Base-by-base conservation (phyloP, 78 protist genomes). In the Monocercomonoides exilis region DNA sequence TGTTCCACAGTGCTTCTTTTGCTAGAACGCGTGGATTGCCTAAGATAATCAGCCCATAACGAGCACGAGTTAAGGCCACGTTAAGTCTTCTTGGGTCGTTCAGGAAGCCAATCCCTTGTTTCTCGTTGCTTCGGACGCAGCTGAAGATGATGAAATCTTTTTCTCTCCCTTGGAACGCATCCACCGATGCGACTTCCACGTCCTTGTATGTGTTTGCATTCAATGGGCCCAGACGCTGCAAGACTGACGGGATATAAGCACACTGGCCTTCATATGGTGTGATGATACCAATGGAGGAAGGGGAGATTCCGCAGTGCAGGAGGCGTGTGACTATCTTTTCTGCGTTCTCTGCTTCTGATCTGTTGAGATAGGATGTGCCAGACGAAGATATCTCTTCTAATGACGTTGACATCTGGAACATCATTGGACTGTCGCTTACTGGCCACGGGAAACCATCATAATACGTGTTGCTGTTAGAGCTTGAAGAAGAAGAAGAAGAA, bases 241-340 rank as follows among this genome's bases (percentile, higher is more conserved):
- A 54, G 70, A 54, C 70, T 54, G 70, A 54, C 21, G 94, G 92
- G 42, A 97, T 44, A 93, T 90, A 96, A 0, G 97, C 96, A 43
- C 99, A 94, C 92, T 99, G 99, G 5, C 99, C 99, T 44, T 96
- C 99, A 88, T 99, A 99, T 3, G 99, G 99, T 32, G 99, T 97
- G 90, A 99, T 92, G 85, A 99, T 92, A 86, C 99, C 99, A 45
- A 99, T 95, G 87, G 96, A 96, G 4, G 63, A 87, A 1, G 99
- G 97, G 6, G 32, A 84, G 29, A 96, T 88, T 21, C 99, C 99
- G 0, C 88, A 44, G 33, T 89, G 81, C 34, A 98, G 44, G 79
- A 98, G 84, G 2, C 80, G 89, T 3, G 97, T 95, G 34, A 97
- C 99, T 0, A 95, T 54, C 92, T 95, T 91, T 84, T 95, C 99